Evolutionary conservation across 148 eudicot species (phyloP), one percentile per base, ranked within the genome.

Genomic region (Rhododendron mucronatum): DNA sequence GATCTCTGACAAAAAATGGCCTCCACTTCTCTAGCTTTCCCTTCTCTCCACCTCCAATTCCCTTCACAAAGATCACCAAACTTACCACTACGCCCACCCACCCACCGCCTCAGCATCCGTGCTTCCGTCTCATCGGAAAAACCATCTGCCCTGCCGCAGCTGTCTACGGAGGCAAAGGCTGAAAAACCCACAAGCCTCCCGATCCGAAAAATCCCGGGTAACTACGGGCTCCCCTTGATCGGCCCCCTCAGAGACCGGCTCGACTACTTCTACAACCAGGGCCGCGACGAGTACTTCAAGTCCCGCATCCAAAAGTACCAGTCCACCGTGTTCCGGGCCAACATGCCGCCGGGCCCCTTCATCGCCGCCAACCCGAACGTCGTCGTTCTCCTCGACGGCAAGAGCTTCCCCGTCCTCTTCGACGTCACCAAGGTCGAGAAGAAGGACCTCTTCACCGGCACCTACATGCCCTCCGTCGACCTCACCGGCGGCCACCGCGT

Each of bases 341-440:
- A 96, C 90, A 93, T 96, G 96, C 99, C 99, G 13, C 99, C 99
- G 0, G 99, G 98, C 0, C 96, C 97, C 0, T 86, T 87, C 41
- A 94, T 97, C 10, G 44, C 98, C 2, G 23, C 81, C 35, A 82
- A 92, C 82, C 94, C 99, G 0, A 88, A 92, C 85, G 99, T 95
- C 86, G 89, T 95, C 84, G 98, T 90, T 48, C 85, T 97, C 26
- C 93, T 95, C 35, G 99, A 97, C 87, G 99, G 90, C 1, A 92
- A 92, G 57, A 90, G 92, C 15, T 97, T 95, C 33, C 98, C 95
- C 0, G 85, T 87, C 5, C 93, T 97, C 8, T 97, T 97, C 65
- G 98, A 97, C 89, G 50, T 82, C 12, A 85, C 92, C 0, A 97
- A 95, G 51, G 98, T 97, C 33, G 98, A 95, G 26, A 97, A 95